Evolutionary conservation across 2,329 filamentous ascomycete genomes (phyloP), one percentile per base, ranked within the genome.

Genomic region (Clarireedia monteithiana): DNA sequence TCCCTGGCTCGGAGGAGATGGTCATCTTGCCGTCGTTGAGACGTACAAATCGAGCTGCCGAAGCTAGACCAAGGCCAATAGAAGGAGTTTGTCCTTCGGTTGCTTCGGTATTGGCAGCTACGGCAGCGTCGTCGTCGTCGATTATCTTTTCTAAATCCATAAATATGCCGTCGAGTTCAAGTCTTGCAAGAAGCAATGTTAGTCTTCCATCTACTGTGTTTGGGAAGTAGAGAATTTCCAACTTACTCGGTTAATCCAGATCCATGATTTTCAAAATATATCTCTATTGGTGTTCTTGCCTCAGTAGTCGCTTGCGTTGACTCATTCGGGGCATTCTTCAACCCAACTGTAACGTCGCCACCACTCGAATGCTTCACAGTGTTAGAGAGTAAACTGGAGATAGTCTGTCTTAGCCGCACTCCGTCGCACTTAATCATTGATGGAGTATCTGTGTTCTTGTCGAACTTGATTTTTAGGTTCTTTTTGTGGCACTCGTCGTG

Each of bases 401-500:
- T 40, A 1, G 59, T 61, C 34, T 64, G 58, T 53, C 62, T 59
- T 12, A 65, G 39, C 7, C 60, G 59, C 2, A 52, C 34, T 4
- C 55, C 58, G 48, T 65, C 63, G 10, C 58, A 59, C 20, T 61
- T 53, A 3, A 65, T 60, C 34, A 58, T 55, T 0, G 44, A 46
- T 14, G 60, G 63, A 7, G 61, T 30, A 12, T 58, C 27, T 12
- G 55, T 10, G 20, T 61, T 60, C 14, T 58, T 50, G 9, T 60
- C 39, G 4, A 62, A 50, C 12, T 48, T 40, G n/a, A 65, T 58
- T 14, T 48, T 17, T 6, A 63, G n/a, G 5, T 50, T 48, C 49
- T 55, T 57, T 6, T 56, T 80, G 62, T 80, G 83, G 0, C 88
- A 87, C 60, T 95, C 91, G 5, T 80, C 79, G 42, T 75, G 73